Evolutionary conservation across 1,139 yeast genomes (phyloP).

Genomic region (Saccharomyces hybrid): DNA sequence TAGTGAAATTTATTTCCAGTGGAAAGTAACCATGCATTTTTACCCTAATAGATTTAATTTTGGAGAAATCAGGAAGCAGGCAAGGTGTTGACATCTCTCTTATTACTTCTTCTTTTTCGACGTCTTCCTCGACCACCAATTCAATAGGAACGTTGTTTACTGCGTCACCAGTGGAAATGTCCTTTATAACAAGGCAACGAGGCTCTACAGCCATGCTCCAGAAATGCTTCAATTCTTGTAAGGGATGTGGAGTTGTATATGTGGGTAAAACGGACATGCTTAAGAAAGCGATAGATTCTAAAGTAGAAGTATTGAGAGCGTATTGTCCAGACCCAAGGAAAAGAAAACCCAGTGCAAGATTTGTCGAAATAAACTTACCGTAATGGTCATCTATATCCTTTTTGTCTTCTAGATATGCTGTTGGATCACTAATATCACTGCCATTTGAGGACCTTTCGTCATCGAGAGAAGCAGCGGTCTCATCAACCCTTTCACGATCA

Average conservation of each 20-base stretch:
- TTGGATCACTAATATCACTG: neutral
- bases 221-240: slow-evolving; percentile 83
- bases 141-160: slow-evolving; percentile 31
- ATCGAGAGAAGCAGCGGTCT: neutral
- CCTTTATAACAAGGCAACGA: slow-evolving; percentile 69
- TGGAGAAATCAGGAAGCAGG: slow-evolving; percentile 53
- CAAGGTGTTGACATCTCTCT: slow-evolving; percentile 48
- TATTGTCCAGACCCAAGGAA: slow-evolving; percentile 92
- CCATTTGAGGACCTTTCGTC: neutral
- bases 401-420: slow-evolving; percentile 5
- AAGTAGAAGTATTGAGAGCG: slow-evolving; percentile 52
- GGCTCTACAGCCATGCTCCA: slow-evolving; percentile 86
- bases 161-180: slow-evolving; percentile 53
- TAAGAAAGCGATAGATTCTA: slow-evolving; percentile 38
- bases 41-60: slow-evolving; percentile 33
- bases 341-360: slow-evolving; percentile 78
- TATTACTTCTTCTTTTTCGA: slow-evolving; percentile 36
- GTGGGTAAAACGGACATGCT: slow-evolving; percentile 69
- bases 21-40: slow-evolving; percentile 25
- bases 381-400: slow-evolving; percentile 35
- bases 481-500: slow-evolving; percentile 5
- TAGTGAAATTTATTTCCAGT: slow-evolving; percentile 21
- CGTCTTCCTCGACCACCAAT: slow-evolving; percentile 43
- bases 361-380: slow-evolving; percentile 74
- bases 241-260: slow-evolving; percentile 69